These are phyloP conservation scores for Lunularia cruciata DNA, from an alignment of 225 moss, liverwort and hornwort genomes.

Conservation along the genomic window DNA sequence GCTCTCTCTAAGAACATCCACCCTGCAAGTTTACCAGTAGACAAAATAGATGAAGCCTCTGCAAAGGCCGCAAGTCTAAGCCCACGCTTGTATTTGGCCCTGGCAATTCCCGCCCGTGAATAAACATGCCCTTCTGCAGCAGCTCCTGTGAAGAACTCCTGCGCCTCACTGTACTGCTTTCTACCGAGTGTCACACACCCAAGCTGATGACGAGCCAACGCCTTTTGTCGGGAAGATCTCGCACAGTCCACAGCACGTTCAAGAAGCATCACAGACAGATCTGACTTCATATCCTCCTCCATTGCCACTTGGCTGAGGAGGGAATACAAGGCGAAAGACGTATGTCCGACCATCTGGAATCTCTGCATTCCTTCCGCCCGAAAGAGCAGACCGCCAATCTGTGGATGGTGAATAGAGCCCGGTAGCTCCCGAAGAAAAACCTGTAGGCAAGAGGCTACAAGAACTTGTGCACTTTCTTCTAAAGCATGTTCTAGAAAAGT, in stretches of 20 bases:
- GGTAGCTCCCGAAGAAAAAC: slow-evolving; percentile 96
- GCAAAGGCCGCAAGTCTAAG: slow-evolving; percentile 56
- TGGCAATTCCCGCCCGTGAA: slow-evolving; percentile 80
- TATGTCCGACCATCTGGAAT: slow-evolving; percentile 69
- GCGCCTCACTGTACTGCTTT: slow-evolving; percentile 69
- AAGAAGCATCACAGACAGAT: slow-evolving; percentile 69
- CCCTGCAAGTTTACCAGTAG: slow-evolving; percentile 71
- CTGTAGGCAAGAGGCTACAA: slow-evolving; percentile 84
- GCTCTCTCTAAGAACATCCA: slow-evolving; percentile 98
- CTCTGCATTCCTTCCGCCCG: slow-evolving; percentile 65
- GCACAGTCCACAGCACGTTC: slow-evolving; percentile 72
- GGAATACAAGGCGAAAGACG: slow-evolving; percentile 82
- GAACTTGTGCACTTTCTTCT: slow-evolving; percentile 71
- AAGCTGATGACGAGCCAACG: slow-evolving; percentile 85
- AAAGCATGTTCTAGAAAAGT: slow-evolving; percentile 80
- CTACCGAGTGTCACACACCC: slow-evolving; percentile 82
- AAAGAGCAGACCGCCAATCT: slow-evolving; percentile 59
- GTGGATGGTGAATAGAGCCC: slow-evolving; percentile 60
- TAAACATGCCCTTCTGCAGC: slow-evolving; percentile 84
- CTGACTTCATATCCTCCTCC: slow-evolving; percentile 90
- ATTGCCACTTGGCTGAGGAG: slow-evolving; percentile 89
- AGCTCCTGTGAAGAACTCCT: slow-evolving; percentile 70
- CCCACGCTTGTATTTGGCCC: slow-evolving; percentile 73
- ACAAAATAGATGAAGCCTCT: slow-evolving; percentile 67
- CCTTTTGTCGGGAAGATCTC: slow-evolving; percentile 63